Conservation (phyloP, 805 yeast species). For the Spathaspora boniae region DNA sequence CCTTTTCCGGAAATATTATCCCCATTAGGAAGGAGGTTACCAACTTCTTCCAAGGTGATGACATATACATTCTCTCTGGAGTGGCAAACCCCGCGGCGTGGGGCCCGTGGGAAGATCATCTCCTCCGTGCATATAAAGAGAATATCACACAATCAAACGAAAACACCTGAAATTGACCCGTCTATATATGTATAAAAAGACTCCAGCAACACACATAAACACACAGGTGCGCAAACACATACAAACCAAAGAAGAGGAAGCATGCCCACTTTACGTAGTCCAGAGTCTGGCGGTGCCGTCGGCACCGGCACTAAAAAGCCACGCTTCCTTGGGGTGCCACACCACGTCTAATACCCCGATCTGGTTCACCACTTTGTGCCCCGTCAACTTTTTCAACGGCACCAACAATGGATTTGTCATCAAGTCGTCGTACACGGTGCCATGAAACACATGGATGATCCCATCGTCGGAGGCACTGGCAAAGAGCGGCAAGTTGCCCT, state of each 20-base stretch:
- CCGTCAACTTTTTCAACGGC: constrained; percentile 89
- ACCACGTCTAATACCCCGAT: constrained; percentile 82
- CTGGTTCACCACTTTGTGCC: constrained; percentile 76
- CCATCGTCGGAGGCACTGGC: constrained; percentile 97
- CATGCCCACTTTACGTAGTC: constrained; percentile 75
- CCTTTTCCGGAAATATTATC: too few relatives aligned
- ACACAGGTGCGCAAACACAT: constrained; percentile 3
- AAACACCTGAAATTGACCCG: too few relatives aligned
- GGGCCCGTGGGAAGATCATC: too few relatives aligned
- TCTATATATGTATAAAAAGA: too few relatives aligned
- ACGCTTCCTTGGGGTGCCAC: constrained; percentile 98
- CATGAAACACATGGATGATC: constrained; percentile 88
- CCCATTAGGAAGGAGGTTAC: too few relatives aligned
- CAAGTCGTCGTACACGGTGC: constrained; percentile 90
- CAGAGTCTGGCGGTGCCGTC: constrained; percentile 94
- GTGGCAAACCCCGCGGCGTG: too few relatives aligned
- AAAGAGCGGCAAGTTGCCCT: constrained; percentile 79
- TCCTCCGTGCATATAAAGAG: too few relatives aligned
- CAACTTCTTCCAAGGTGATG: too few relatives aligned
- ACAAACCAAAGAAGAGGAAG: background rate
- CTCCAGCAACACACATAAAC: too few relatives aligned
- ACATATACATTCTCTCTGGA: too few relatives aligned
- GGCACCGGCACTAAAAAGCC: constrained; percentile 97
- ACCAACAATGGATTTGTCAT: constrained; percentile 95
- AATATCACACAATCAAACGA: too few relatives aligned